These are phyloP conservation scores for Crithidia brevicula DNA, from an alignment of 208 protist species.

Conservation along the genomic window DNA sequence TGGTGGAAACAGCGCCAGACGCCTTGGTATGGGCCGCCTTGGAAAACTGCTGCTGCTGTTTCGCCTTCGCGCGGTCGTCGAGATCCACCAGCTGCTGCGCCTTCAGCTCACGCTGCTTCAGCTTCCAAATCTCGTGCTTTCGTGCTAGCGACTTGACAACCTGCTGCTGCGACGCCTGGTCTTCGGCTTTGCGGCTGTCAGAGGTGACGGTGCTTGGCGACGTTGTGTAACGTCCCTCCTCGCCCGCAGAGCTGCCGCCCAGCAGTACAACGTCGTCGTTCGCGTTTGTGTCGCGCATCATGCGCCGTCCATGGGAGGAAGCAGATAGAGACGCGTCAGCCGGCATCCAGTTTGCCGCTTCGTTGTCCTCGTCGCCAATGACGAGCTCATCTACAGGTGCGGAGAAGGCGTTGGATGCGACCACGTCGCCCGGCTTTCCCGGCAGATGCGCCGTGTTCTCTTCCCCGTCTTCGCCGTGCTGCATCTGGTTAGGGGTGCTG, in stretches of 20 bases:
- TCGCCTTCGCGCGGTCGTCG: slow-evolving; percentile 25
- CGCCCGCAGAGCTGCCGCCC: slow-evolving; percentile 26
- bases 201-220: background rate
- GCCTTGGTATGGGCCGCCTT: background rate
- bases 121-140: slow-evolving; percentile 85
- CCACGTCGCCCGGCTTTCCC: background rate
- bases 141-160: slow-evolving; percentile 46
- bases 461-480: background rate
- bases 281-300: slow-evolving; percentile 17
- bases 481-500: slow-evolving; percentile 3
- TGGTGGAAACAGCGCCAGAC: background rate
- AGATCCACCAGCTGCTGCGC: slow-evolving; percentile 42
- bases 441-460: background rate
- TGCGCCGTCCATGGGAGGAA: slow-evolving; percentile 29
- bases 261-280: slow-evolving; percentile 28
- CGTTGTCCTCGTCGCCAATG: slow-evolving; percentile 62
- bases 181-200: slow-evolving; percentile 10
- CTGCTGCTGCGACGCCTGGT: slow-evolving; percentile 12
- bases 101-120: slow-evolving; percentile 62
- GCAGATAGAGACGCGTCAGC: slow-evolving; percentile 14
- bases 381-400: slow-evolving; percentile 56
- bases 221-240: slow-evolving; percentile 8
- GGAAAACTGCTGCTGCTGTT: slow-evolving; percentile 14
- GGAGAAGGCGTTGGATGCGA: slow-evolving; percentile 3
- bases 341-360: slow-evolving; percentile 48